Base-by-base conservation (phyloP, 129 eudicot genomes). In the Lactuca sativa region DNA sequence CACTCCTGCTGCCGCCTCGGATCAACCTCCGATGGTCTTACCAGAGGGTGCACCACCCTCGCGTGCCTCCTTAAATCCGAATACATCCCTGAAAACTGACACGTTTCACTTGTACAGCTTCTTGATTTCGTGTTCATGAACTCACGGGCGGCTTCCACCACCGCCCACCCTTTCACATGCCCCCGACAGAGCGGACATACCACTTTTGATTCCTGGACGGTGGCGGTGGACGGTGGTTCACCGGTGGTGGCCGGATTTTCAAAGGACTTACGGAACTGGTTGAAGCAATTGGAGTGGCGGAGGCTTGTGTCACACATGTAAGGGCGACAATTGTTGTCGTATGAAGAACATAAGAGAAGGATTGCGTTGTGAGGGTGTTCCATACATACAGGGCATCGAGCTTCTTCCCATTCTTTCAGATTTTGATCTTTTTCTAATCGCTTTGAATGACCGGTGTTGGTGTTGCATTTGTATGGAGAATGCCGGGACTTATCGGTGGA, bases 331-430 rank as follows among this genome's bases (percentile, higher is more conserved):
- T 96, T 95, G 10, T 88, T 88, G 6, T 86, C 80, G 62, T 92
- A 88, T n/a, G 98, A 81, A 9, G 95, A 80, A 72, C 98, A 88
- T 9, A 92, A 3, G 5, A 92, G 82, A n/a, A 92, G 86, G 21
- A 92, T 78, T 4, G 91, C 96, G 56, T 92, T 88, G 81, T 92
- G 98, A 16, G 98, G 98, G 63, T 88, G 96, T 74, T 92, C 98
- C 83, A 92, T 88, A 59, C 96, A 92, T 3, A 89, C 91, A 0
- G 98, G 96, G 60, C 98, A 92, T 36, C 88, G 78, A 6, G 96
- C 89, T 0, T 92, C 95, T 75, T 92, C 96, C 98, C 95, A 88
- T 72, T 86, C 90, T 72, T 82, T 81, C 18, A 79, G 59, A 74
- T 78, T 77, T 4, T 62, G 71, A 18, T 81, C 85, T 25, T 54